Conservation (phyloP, 2,329 filamentous ascomycete genomes). For the Ceratocystis variospora region DNA sequence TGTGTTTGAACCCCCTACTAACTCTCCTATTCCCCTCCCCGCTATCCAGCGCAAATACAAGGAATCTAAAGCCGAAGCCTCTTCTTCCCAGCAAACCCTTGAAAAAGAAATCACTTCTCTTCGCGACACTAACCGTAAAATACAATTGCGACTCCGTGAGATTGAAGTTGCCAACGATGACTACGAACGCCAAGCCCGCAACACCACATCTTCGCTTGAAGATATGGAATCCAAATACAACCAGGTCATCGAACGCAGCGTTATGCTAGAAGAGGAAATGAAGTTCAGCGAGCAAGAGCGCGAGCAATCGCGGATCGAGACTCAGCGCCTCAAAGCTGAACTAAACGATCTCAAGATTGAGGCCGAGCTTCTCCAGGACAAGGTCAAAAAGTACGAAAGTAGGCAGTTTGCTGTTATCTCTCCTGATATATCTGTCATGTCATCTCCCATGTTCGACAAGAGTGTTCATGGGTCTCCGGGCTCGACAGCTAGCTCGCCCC, state of each 20-base stretch:
- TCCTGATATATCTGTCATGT: constrained; percentile 48
- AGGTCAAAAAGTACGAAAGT: constrained; percentile 58
- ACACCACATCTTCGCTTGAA: constrained; percentile 89
- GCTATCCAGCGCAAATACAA: constrained; percentile 75
- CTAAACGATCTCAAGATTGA: constrained; percentile 88
- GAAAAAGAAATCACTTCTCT: constrained; percentile 94
- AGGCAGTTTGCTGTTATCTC: constrained; percentile 46
- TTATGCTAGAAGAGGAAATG: constrained; percentile 92
- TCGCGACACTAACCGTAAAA: constrained; percentile 66
- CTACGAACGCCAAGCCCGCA: constrained; percentile 88
- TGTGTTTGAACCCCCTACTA: constrained; percentile 11
- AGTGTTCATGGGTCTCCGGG: constrained; percentile 54
- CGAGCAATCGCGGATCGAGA: constrained; percentile 76
- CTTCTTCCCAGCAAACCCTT: constrained; percentile 65
- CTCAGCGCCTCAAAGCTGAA: constrained; percentile 79
- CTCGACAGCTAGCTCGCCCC: constrained; percentile 81
- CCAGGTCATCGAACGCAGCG: constrained; percentile 75
- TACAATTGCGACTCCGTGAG: constrained; percentile 76
- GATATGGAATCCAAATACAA: constrained; percentile 97
- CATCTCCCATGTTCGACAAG: constrained; percentile 59
- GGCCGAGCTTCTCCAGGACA: constrained; percentile 85
- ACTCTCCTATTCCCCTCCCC: neutral
- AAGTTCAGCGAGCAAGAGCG: constrained; percentile 83
- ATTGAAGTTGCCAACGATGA: constrained; percentile 98
- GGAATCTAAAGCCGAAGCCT: constrained; percentile 81